These are phyloP conservation scores for Aspergillus wentii DNA, from an alignment of 495 filamentous ascomycete species.

Conservation along the genomic window DNA sequence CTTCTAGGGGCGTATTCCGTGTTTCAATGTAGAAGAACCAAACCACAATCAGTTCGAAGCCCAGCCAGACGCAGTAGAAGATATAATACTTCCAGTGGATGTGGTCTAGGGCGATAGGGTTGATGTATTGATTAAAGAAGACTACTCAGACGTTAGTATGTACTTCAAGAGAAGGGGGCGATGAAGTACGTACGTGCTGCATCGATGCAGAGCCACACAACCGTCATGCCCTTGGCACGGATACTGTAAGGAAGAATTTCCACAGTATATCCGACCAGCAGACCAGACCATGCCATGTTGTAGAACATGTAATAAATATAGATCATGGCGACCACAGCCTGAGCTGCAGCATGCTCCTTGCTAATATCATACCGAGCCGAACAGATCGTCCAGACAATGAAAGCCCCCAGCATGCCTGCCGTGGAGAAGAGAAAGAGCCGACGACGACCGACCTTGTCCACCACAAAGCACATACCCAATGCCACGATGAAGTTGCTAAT, in stretches of 20 bases:
- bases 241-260: slow-evolving; percentile 66
- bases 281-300: slow-evolving; percentile 56
- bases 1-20: slow-evolving; percentile 58
- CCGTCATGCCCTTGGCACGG: slow-evolving; percentile 66
- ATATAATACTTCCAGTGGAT: slow-evolving; percentile 59
- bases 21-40: slow-evolving; percentile 67
- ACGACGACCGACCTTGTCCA: slow-evolving; percentile 57
- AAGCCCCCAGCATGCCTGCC: slow-evolving; percentile 54
- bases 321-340: slow-evolving; percentile 53
- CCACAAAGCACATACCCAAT: slow-evolving; percentile 48
- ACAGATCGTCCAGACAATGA: slow-evolving; percentile 54
- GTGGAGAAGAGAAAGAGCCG: slow-evolving; percentile 54
- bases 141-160: slow-evolving; percentile 36
- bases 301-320: slow-evolving; percentile 56
- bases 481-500: slow-evolving; percentile 46
- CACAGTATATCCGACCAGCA: slow-evolving; percentile 60
- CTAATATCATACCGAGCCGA: slow-evolving; percentile 49
- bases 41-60: slow-evolving; percentile 52
- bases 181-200: slow-evolving; percentile 12
- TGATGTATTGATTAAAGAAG: slow-evolving; percentile 54
- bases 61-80: slow-evolving; percentile 61
- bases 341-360: slow-evolving; percentile 35
- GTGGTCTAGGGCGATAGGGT: slow-evolving; percentile 53
- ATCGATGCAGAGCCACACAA: slow-evolving; percentile 59
- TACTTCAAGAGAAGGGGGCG: slow-evolving; percentile 2